A percentile compares a stretch with the other conserved stretches of the same genome.
Conservation (phyloP, 441 rosid genomes). For the Adansonia gregorii region DNA sequence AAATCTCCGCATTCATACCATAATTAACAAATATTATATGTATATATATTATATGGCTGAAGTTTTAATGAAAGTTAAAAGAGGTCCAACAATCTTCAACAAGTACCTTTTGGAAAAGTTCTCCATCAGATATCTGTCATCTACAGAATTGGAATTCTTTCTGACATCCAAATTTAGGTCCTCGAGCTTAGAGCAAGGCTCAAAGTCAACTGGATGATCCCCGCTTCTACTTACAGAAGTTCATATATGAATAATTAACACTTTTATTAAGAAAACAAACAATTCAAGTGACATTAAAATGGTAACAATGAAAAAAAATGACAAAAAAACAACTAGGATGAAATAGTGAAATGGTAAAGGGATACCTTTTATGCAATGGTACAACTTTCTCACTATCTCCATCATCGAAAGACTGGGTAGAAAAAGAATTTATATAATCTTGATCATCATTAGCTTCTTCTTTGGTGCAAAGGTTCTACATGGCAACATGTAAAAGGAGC, state of each 20-base stretch:
- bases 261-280: constrained; percentile 18
- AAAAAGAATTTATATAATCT: constrained; percentile 30
- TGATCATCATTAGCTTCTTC: constrained; percentile 44
- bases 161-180: constrained; percentile 73
- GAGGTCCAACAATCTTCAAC: constrained; percentile 3
- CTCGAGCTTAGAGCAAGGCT: constrained; percentile 77
- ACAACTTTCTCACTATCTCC: constrained; percentile 40
- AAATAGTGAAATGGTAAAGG: constrained; percentile 5
- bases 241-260: constrained; percentile 22
- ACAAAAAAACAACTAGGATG: neutral
- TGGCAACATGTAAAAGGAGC: constrained; percentile 27
- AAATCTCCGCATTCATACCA: neutral
- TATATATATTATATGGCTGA: neutral
- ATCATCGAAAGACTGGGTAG: constrained; percentile 37
- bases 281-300: constrained; percentile 16
- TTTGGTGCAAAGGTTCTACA: constrained; percentile 45
- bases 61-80: constrained; percentile 4
- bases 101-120: constrained; percentile 54
- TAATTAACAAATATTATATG: neutral
- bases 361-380: constrained; percentile 54
- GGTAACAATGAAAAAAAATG: neutral
- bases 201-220: constrained; percentile 57
- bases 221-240: constrained; percentile 44
- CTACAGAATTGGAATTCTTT: constrained; percentile 46
- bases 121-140: constrained; percentile 39